phyloP scores from a whole-genome alignment of 1,284 basidiomycete species.

The Cutaneotrichosporon dermatis region DNA sequence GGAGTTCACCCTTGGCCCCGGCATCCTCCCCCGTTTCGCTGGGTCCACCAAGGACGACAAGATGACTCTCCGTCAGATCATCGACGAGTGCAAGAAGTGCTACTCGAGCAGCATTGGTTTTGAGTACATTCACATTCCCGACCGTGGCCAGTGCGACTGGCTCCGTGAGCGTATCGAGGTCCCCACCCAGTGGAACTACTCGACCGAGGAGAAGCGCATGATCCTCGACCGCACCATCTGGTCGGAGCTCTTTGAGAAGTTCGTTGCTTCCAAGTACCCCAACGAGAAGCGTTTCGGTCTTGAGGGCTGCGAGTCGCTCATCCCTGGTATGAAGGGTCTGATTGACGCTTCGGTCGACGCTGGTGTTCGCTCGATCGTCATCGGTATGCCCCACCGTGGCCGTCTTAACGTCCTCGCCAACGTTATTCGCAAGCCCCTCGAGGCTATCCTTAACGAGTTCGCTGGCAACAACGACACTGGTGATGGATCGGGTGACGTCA shows the following conservation, averaged over 20 bases:
- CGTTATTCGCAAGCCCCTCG: conserved; percentile 96
- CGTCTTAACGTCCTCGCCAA: conserved; percentile 97
- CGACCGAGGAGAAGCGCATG: conserved; percentile 96
- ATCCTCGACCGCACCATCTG: conserved; percentile 98
- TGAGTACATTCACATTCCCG: conserved; percentile 97
- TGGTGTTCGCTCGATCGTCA: conserved; percentile 92
- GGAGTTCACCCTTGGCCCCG: conserved; percentile 89
- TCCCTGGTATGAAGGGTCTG: conserved; percentile 98
- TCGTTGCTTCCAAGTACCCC: conserved; percentile 96
- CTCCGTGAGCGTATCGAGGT: conserved; percentile 94
- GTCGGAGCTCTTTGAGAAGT: conserved; percentile 99
- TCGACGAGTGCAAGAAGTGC: conserved; percentile 85
- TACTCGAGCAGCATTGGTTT: conserved; percentile 93
- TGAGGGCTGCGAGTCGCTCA: conserved; percentile 95
- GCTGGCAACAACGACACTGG: conserved; percentile 62
- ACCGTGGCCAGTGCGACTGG: conserved; percentile 99
- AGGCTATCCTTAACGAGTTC: conserved; percentile 98
- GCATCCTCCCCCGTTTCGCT: conserved; percentile 92
- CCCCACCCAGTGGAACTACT: conserved; percentile 97
- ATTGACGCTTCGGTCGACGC: conserved; percentile 97
- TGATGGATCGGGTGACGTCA: conserved; percentile 92
- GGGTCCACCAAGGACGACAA: conserved; percentile 59
- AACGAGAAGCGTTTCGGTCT: conserved; percentile 99
- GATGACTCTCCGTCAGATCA: conserved; percentile 88
- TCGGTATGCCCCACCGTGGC: conserved; percentile 99